Evolutionary conservation across 1,139 yeast species (phyloP).

Genomic region (Kluyveromyces marxianus): DNA sequence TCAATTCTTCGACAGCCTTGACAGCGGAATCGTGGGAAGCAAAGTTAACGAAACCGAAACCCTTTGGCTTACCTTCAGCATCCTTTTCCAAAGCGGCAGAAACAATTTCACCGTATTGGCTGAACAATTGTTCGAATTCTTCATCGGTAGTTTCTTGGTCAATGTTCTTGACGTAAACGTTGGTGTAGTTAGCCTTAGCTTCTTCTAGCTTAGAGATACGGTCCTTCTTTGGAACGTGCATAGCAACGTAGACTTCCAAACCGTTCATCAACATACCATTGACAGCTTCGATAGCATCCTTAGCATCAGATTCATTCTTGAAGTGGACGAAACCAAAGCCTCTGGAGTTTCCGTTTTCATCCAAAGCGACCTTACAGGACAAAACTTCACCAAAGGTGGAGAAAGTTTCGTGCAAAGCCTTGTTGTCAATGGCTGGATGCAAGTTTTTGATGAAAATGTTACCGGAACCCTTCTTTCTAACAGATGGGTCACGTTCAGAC

Average conservation of each 20-base stretch:
- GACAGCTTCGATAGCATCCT: slow-evolving; percentile 92
- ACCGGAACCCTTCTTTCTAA: slow-evolving; percentile 94
- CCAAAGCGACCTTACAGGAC: slow-evolving; percentile 97
- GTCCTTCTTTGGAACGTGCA: slow-evolving; percentile 87
- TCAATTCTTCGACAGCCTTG: slow-evolving; percentile 86
- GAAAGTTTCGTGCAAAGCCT: slow-evolving; percentile 96
- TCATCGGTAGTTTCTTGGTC: slow-evolving; percentile 64
- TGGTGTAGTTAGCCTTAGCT: slow-evolving; percentile 89
- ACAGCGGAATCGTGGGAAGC: slow-evolving; percentile 83
- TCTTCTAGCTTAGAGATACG: slow-evolving; percentile 93
- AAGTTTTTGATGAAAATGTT: slow-evolving; percentile 97
- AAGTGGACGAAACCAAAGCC: slow-evolving; percentile 98
- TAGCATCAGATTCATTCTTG: slow-evolving; percentile 89
- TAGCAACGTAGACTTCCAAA: slow-evolving; percentile 93
- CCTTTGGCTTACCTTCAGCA: slow-evolving; percentile 83
- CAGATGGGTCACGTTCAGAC: slow-evolving; percentile 98
- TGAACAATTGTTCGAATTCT: slow-evolving; percentile 67
- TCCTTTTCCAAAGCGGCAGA: slow-evolving; percentile 80
- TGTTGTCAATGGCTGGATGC: slow-evolving; percentile 97
- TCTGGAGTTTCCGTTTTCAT: slow-evolving; percentile 83
- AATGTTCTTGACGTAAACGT: slow-evolving; percentile 89
- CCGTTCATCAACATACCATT: slow-evolving; percentile 98
- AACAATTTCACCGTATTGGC: slow-evolving; percentile 71
- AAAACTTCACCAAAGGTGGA: slow-evolving; percentile 93
- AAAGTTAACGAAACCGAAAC: slow-evolving; percentile 93